These are phyloP conservation scores for Cryptococcus depauperatus DNA, from an alignment of 1,284 basidiomycete species.

Conservation along the genomic window DNA sequence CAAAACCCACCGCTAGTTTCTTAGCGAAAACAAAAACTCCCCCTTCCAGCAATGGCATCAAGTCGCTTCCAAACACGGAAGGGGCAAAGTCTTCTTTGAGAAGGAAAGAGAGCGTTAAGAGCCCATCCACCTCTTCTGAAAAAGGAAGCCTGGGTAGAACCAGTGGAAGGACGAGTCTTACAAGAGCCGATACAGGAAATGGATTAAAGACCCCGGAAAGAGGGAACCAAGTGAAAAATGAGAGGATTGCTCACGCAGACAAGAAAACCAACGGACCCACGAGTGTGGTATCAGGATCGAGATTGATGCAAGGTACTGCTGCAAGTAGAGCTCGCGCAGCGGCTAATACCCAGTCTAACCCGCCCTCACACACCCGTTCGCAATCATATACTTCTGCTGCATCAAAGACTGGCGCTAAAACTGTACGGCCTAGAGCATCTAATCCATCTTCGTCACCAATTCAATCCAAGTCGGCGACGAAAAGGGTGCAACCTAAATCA, in stretches of 20 bases:
- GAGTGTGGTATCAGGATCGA: constrained; percentile 10
- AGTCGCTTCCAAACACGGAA: not conserved
- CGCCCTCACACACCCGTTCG: not conserved
- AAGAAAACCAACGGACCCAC: not conserved
- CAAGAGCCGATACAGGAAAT: not conserved
- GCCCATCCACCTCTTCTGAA: too few relatives aligned
- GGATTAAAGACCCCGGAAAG: too few relatives aligned
- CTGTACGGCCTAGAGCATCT: not conserved
- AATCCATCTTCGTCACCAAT: not conserved
- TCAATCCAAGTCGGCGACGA: not conserved
- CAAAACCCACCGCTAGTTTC: constrained; percentile 28
- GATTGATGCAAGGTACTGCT: constrained; percentile 30
- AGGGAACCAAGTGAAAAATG: too few relatives aligned
- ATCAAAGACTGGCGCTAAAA: not conserved
- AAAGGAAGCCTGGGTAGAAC: constrained; percentile 9
- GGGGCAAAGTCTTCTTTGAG: not conserved
- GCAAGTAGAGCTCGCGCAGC: constrained; percentile 26
- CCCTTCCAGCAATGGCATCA: not conserved
- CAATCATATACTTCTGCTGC: not conserved
- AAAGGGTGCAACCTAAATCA: not conserved
- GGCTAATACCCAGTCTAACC: constrained; percentile 2
- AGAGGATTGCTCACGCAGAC: too few relatives aligned
- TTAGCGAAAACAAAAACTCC: constrained; percentile 20
- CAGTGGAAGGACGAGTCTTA: constrained; percentile 10
- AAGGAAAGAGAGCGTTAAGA: not conserved